Base-by-base conservation (phyloP, 1,139 yeast genomes). In the Taphrina sp. region DNA sequence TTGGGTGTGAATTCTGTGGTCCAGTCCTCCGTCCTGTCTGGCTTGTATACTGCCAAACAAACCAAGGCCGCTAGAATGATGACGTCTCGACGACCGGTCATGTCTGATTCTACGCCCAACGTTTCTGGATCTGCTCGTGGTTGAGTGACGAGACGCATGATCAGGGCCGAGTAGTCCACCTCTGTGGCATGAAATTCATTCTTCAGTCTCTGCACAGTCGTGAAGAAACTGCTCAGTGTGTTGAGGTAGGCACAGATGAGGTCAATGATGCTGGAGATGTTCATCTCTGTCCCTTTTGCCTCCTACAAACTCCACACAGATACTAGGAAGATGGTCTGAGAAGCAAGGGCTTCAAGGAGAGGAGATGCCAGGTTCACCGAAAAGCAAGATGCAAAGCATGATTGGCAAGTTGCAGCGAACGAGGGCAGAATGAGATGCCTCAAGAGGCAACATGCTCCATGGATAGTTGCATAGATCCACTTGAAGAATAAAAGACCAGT, bases 201-300 rank as follows among this genome's bases (percentile, higher is more conserved):
- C 35, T 49, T 49, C 39, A 49, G 33, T n/a, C 46, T 33, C 41
- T 49, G 54, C 5, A 49, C 5, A 28, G 54, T 42, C 8, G 54
- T 33, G 29, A 49, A 49, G 41, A 49, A 24, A 34, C 37, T 26
- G 22, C 36, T 19, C 2, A 42, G 46, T 8, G 54, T 29, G 35
- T 49, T 49, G 41, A 49, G 28, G 46, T 38, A 38, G 19, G 54
- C 35, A 20, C 46, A 31, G 22, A 49, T 20, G 16, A 37, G 22
- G 34, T 49, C 54, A 16, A 49, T 49, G n/a, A 35, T 33, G 22
- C 39, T 20, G 16, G 44, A 38, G 16, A 49, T 23, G 37, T 38
- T 28, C 43, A 46, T 43, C 31, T 12, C n/a, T n/a, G n/a, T n/a
- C n/a, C n/a, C n/a, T n/a, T n/a, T n/a, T n/a, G n/a, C n/a, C n/a